Conservation (phyloP, 495 filamentous ascomycete genomes). For the Penicillium parvum region DNA sequence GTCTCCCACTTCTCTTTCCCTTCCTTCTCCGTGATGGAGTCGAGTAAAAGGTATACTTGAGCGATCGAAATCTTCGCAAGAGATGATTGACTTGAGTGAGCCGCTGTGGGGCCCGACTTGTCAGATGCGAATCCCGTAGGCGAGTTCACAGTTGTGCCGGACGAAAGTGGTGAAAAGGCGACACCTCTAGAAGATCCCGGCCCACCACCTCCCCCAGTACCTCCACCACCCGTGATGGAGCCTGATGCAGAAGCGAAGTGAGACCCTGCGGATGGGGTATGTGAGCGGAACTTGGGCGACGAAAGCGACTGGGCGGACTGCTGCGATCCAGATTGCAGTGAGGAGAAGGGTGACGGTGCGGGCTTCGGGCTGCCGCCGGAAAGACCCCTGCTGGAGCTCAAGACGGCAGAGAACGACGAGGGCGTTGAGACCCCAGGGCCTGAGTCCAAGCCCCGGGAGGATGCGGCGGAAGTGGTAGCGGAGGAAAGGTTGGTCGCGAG, state of each 20-base stretch:
- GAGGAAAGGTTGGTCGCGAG: conserved; percentile 53
- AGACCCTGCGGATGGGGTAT: conserved; percentile 57
- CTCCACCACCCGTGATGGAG: conserved; percentile 57
- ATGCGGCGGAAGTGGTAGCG: conserved; percentile 41
- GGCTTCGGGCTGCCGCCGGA: conserved; percentile 49
- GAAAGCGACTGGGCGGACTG: conserved; percentile 53
- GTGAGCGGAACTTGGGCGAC: conserved; percentile 55
- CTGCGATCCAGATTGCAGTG: conserved; percentile 57
- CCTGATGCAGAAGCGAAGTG: conserved; percentile 52
- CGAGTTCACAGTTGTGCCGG: conserved; percentile 57
- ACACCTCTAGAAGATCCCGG: conserved; percentile 51
- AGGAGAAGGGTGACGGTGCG: conserved; percentile 49
- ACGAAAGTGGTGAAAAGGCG: conserved; percentile 60
- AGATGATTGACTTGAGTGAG: conserved; percentile 48
- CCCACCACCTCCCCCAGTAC: conserved; percentile 57
- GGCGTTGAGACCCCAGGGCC: conserved; percentile 44
- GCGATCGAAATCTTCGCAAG: conserved; percentile 83
- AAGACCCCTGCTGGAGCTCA: conserved; percentile 46
- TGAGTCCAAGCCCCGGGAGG: conserved; percentile 42
- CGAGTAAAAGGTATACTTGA: conserved; percentile 89
- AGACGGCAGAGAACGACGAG: conserved; percentile 55
- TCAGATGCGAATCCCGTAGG: conserved; percentile 55
- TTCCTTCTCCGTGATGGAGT: conserved; percentile 90
- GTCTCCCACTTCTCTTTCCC: conserved; percentile 88
- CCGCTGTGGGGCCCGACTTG: conserved; percentile 41